Evolutionary conservation across 2,329 filamentous ascomycete species (phyloP).

Genomic region (Trichoderma endophyticum): DNA sequence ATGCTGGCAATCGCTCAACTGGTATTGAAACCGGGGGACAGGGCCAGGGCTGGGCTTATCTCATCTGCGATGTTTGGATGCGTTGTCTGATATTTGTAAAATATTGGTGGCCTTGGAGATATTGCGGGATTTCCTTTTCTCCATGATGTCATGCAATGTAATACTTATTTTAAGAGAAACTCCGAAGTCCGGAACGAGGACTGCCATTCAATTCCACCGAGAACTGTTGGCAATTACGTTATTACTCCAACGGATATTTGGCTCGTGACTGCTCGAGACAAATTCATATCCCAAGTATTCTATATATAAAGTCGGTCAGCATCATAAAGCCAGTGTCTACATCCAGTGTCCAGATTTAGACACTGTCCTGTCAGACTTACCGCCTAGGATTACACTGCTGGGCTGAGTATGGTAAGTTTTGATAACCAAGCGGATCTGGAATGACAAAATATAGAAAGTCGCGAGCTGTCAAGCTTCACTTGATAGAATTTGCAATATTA

Average conservation of each 20-base stretch:
- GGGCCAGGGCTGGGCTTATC: background rate
- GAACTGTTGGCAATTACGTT: background rate
- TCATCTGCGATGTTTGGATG: background rate
- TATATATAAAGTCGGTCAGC: background rate
- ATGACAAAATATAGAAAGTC: background rate
- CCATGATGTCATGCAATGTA: background rate
- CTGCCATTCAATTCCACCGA: background rate
- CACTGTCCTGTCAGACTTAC: background rate
- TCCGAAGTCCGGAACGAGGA: background rate
- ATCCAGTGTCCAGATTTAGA: background rate
- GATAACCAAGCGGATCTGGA: background rate
- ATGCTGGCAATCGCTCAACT: background rate
- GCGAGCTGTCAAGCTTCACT: background rate
- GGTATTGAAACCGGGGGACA: background rate
- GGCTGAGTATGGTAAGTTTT: background rate
- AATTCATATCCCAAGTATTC: background rate
- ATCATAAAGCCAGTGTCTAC: background rate
- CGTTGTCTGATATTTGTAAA: background rate
- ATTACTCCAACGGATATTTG: background rate
- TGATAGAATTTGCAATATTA: background rate
- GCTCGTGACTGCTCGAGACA: background rate
- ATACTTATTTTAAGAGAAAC: background rate
- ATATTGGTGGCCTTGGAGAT: background rate
- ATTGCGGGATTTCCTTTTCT: background rate
- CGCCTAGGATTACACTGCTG: background rate